Evolutionary conservation across 192 early-diverging fungal genomes (phyloP), one percentile per base, ranked within the genome.

Genomic region (Backusella morwellensis): DNA sequence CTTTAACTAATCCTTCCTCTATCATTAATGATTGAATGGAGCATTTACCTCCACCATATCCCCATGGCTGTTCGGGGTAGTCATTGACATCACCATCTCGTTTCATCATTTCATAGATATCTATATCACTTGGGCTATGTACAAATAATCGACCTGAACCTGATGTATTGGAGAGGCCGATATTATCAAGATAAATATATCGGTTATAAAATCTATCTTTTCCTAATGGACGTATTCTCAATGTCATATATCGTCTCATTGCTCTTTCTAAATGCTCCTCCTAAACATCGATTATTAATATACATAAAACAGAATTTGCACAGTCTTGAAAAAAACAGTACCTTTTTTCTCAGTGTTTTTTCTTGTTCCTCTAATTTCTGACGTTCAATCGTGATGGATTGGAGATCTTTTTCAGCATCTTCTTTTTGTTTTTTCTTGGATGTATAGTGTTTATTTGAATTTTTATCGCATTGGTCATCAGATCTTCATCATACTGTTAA

Each of bases 131-230:
- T 0, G 90, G 86, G 15, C 80, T 85, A 56, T 86, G 89, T 29
- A 88, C 89, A 72, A 87, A 90, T 21, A 89, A 73, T 34, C 86
- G 81, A 23, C 91, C 91, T 0, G 90, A 82, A 35, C 84, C 88
- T 67, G 84, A 79, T 26, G 68, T 80, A 17, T 82, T 79, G 11
- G 84, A 84, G 29, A 85, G 84, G 34, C 92, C 92, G 8, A 93
- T 84, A 29, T 89, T 86, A 73, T 98, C 97, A 80, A 97, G 90
- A 80, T 91, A 97, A 86, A 91, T 97, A 79, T 98, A 98, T 68
- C 88, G 85, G 80, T 94, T 95, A 71, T 88, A 90, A 79, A 89
- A 97, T 3, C 97, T 89, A 85, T 98, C 97, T 36, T 73, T 77
- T 29, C 96, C 97, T 44, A 98, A 77, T 1, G 93, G 92, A 12